Conservation (phyloP, 2,329 filamentous ascomycete species). For the Fusarium aywerte region DNA sequence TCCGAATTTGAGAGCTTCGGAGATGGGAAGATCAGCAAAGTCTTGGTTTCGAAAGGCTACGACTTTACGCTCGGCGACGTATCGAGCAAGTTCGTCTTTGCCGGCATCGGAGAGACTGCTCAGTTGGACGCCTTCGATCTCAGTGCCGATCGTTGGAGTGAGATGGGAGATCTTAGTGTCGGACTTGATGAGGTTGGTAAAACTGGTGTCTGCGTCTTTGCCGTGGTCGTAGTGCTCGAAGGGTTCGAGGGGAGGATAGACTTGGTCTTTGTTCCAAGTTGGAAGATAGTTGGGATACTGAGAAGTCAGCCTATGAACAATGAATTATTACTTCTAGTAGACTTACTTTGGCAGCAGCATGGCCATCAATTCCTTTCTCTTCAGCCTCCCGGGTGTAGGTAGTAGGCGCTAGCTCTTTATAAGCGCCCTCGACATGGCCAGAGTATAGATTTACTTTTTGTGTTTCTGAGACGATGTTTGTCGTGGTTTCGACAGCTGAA, state of each 20-base stretch:
- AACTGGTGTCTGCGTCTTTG: slow-evolving; percentile 76
- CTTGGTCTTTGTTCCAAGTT: slow-evolving; percentile 73
- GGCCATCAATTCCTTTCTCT: slow-evolving; percentile 36
- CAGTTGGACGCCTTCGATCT: slow-evolving; percentile 77
- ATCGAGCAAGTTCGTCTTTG: slow-evolving; percentile 80
- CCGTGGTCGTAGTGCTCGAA: slow-evolving; percentile 82
- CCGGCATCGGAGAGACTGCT: slow-evolving; percentile 73
- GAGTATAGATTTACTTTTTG: slow-evolving; percentile 45
- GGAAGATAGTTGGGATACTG: slow-evolving; percentile 79
- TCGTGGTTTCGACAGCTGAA: slow-evolving; percentile 40
- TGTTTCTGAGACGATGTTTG: slow-evolving; percentile 15
- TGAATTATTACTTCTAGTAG: fast-evolving
- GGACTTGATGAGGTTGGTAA: slow-evolving; percentile 72
- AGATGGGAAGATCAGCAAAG: slow-evolving; percentile 75
- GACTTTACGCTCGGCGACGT: slow-evolving; percentile 81
- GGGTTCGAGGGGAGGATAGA: slow-evolving; percentile 71
- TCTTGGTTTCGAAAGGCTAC: slow-evolving; percentile 83
- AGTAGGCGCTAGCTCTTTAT: slow-evolving; percentile 42
- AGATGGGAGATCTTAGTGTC: slow-evolving; percentile 67
- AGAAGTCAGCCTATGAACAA: not conserved
- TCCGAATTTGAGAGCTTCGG: slow-evolving; percentile 74
- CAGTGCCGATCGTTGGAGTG: slow-evolving; percentile 78
- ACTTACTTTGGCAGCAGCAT: slow-evolving; percentile 40
- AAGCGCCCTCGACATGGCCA: slow-evolving; percentile 41
- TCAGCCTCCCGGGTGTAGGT: slow-evolving; percentile 38